Conservation (phyloP, 2,329 filamentous ascomycete genomes). For the Whalleya microplaca region DNA sequence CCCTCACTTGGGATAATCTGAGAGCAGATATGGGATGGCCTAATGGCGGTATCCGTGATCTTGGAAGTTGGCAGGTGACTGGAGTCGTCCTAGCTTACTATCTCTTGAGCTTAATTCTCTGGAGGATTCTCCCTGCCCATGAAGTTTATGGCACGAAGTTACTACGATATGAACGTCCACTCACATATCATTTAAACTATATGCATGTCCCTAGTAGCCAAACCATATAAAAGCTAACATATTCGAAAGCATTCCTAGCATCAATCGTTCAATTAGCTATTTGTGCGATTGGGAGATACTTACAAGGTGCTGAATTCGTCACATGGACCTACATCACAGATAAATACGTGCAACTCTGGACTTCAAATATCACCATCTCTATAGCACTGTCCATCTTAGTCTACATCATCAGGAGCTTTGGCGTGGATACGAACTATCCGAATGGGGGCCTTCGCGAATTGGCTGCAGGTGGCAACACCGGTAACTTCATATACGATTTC, state of each 20-base stretch:
- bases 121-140: conserved; percentile 75
- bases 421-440: conserved; percentile 65
- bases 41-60: conserved; percentile 66
- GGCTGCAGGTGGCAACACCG: conserved; percentile 78
- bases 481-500: conserved; percentile 92
- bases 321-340: conserved; percentile 62
- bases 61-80: conserved; percentile 72
- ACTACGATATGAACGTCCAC: conserved; percentile 66
- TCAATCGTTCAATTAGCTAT: conserved; percentile 72
- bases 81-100: conserved; percentile 78
- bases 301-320: conserved; percentile 75
- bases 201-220: conserved; percentile 31
- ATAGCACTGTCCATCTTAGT: conserved; percentile 68
- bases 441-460: conserved; percentile 77
- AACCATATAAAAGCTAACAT: conserved; percentile 15
- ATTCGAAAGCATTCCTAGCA: conserved; percentile 69
- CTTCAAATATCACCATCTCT: conserved; percentile 76
- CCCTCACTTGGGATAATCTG: conserved; percentile 70
- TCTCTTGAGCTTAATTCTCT: conserved; percentile 72
- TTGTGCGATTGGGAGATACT: conserved; percentile 72
- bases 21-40: conserved; percentile 86
- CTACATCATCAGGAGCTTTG: conserved; percentile 65
- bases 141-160: conserved; percentile 74
- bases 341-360: conserved; percentile 83
- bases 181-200: conserved; percentile 85